Percentiles rank a stretch among this genome's conserved stretches.
Conservation (phyloP, 2,329 filamentous ascomycete genomes). For the Aureobasidium pullulans region DNA sequence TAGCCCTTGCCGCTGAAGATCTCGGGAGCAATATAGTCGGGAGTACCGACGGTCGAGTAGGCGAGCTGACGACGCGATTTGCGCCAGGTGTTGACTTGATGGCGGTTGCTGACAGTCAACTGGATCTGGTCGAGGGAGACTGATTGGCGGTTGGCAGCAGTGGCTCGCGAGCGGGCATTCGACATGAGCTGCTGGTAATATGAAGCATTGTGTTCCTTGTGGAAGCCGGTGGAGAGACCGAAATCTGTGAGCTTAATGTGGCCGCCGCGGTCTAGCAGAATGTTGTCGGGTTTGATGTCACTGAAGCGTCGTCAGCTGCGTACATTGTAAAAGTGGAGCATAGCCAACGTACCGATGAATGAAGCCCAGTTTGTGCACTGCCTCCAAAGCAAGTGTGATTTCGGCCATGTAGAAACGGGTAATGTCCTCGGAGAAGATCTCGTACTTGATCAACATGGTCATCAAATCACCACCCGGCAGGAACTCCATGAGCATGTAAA, state of each 20-base stretch:
- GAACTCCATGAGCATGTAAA: constrained; percentile 99
- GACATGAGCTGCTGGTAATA: constrained; percentile 97
- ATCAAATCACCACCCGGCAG: constrained; percentile 95
- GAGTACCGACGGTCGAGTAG: constrained; percentile 95
- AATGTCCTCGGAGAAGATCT: constrained; percentile 98
- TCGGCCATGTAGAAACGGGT: constrained; percentile 99
- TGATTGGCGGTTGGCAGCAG: constrained; percentile 68
- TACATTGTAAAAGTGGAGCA: background rate
- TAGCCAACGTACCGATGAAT: constrained; percentile 73
- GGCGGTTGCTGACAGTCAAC: constrained; percentile 92
- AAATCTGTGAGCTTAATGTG: constrained; percentile 99
- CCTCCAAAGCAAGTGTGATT: constrained; percentile 95
- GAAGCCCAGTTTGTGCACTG: constrained; percentile 94
- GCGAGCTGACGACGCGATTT: constrained; percentile 92
- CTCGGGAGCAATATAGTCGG: constrained; percentile 96
- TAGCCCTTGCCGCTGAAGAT: constrained; percentile 97
- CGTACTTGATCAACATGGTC: constrained; percentile 99
- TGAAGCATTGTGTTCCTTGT: constrained; percentile 94
- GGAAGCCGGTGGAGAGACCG: constrained; percentile 93
- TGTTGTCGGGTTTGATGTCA: constrained; percentile 99
- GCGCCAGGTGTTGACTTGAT: constrained; percentile 97
- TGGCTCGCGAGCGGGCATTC: constrained; percentile 35
- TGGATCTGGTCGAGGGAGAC: constrained; percentile 98
- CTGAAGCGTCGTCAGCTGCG: constrained; percentile 38
- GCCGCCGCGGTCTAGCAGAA: constrained; percentile 86